Conservation (phyloP, 768 basidiomycete genomes). For the Kwoniella heveanensis region DNA sequence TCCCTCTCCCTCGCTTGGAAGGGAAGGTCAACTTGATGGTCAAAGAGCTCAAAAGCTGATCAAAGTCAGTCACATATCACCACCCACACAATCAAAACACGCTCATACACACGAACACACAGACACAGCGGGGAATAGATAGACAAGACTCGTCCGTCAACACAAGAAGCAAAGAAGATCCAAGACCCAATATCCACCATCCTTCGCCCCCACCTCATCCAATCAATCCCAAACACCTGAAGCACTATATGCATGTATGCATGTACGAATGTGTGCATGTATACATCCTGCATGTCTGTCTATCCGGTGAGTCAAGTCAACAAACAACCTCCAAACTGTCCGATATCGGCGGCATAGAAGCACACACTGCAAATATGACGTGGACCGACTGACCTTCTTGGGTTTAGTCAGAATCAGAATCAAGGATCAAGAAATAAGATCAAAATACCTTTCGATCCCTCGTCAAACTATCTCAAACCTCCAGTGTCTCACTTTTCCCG, state of each 20-base stretch:
- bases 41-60: too few relatives aligned
- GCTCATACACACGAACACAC: too few relatives aligned
- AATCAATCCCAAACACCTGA: background rate
- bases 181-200: too few relatives aligned
- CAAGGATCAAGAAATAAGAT: too few relatives aligned
- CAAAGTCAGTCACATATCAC: too few relatives aligned
- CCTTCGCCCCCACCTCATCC: too few relatives aligned
- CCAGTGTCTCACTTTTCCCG: background rate
- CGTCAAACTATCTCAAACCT: background rate
- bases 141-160: background rate
- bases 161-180: background rate
- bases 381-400: background rate
- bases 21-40: too few relatives aligned
- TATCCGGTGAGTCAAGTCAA: background rate
- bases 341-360: background rate
- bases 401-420: slow-evolving; percentile 3
- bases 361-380: background rate
- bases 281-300: background rate
- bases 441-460: slow-evolving; percentile 15
- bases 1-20: too few relatives aligned
- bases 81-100: too few relatives aligned
- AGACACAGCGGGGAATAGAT: too few relatives aligned
- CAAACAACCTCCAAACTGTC: background rate
- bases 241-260: background rate
- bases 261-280: background rate